Base-by-base conservation (phyloP, 768 basidiomycete species). In the Mycena indigotica region DNA sequence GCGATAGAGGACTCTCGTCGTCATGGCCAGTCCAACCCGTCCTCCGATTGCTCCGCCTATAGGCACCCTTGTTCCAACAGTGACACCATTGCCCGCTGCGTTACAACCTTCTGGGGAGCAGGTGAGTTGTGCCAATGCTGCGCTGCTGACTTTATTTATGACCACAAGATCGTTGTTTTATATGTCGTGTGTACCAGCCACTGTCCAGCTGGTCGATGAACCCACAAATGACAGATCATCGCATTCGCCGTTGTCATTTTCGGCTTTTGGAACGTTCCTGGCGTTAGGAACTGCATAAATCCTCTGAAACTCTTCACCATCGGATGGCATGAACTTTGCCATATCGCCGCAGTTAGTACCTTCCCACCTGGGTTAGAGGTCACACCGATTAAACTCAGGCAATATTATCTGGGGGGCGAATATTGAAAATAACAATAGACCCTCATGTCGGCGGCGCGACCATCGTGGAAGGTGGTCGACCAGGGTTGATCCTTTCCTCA, bases 271-370 rank as follows among this genome's bases (percentile, higher is more conserved):
- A 89, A 88, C 72, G 88, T 93, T 40, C 92, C 92, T 3, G 84
- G 88, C 55, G 86, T 85, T 24, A 80, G 92, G 45, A 84, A 85
- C 66, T 67, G 90, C 73, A 93, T 93, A 66, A 90, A 84, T 67
- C 92, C 92, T 8, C 79, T 94, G 65, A 94, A 94, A 70, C 77
- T 94, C 15, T 87, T 94, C 68, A 89, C 91, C 52, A 93, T 94
- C 58, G 92, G 91, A 40, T 91, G 85, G 83, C 93, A 95, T 66
- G 93, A 95, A 68, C 78, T 94, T 16, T 93, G 89, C 67, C 93
- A 95, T 70, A 87, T 93, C 66, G 76, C 80, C 49, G 84, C 85
- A 35, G 92, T 93, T 62, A 53, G 88, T 77, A 26, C n/a, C n/a
- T 26, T 38, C n/a, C n/a, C n/a, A n/a, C n/a, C n/a, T n/a, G n/a